Evolutionary conservation across 139 green algal genomes (phyloP).

Genomic region (Closterium sp.): DNA sequence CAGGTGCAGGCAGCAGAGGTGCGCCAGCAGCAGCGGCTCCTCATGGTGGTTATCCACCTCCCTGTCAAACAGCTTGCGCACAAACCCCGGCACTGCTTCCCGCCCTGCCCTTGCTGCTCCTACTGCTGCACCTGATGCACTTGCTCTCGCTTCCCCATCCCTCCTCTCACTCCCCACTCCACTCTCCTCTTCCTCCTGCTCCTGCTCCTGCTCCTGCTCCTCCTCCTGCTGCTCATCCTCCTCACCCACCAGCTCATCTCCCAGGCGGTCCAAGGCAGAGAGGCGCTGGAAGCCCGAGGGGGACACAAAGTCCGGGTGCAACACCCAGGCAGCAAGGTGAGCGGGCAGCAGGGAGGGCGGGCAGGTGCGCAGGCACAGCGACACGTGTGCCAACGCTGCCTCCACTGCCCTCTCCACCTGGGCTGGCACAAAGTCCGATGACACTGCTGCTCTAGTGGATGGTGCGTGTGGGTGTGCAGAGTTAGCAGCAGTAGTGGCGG

Average conservation of each 20-base stretch:
- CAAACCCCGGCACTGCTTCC: not conserved
- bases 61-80: not conserved
- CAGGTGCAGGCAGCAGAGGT: not conserved
- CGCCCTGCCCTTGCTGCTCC: not conserved
- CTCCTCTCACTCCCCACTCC: not conserved
- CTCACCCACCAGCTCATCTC: constrained; percentile 54
- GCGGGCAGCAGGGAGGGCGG: not conserved
- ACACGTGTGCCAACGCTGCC: constrained; percentile 22
- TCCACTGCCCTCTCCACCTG: constrained; percentile 41
- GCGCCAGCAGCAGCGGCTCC: not conserved
- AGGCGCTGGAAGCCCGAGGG: not conserved
- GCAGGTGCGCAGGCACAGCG: not conserved
- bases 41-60: constrained; percentile 15
- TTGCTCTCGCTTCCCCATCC: not conserved
- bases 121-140: not conserved
- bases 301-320: not conserved
- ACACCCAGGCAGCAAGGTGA: constrained; percentile 17
- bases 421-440: not conserved
- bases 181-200: constrained; percentile 73
- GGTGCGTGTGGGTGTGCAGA: no score
- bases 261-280: not conserved
- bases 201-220: no score
- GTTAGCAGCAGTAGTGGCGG: not conserved
- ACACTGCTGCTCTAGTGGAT: not conserved
- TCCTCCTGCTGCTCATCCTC: constrained; percentile 68